phyloP scores from a whole-genome alignment of 1,139 yeast species.

The Candida tropicalis region DNA sequence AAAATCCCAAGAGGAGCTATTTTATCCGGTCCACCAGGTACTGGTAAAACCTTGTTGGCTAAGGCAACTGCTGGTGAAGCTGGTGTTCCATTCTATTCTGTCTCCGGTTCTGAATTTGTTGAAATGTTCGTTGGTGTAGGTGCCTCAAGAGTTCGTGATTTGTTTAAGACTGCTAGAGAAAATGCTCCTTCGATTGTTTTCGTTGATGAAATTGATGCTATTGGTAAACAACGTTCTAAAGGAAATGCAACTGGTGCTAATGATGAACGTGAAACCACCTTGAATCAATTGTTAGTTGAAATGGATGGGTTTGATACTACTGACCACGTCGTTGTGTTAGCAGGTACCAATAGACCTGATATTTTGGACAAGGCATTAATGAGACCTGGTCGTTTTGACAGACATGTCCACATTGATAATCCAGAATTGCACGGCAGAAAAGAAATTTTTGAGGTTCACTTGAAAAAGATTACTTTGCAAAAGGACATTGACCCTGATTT shows the following conservation, averaged over 20 bases:
- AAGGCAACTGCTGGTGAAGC: conserved; percentile 99
- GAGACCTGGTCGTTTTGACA: conserved; percentile 97
- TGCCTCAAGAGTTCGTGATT: conserved; percentile 94
- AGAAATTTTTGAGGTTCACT: conserved; percentile 85
- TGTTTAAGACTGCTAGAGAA: conserved; percentile 89
- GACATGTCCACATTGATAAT: conserved; percentile 87
- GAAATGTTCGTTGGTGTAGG: conserved; percentile 99
- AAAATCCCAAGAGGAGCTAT: conserved; percentile 98
- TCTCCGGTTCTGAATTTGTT: conserved; percentile 97
- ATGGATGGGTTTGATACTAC: conserved; percentile 94
- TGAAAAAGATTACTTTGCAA: conserved; percentile 62
- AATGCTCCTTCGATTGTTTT: conserved; percentile 93
- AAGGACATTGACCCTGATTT: conserved; percentile 48
- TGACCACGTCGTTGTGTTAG: conserved; percentile 94
- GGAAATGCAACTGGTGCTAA: conserved; percentile 85
- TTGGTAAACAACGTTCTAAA: conserved; percentile 90
- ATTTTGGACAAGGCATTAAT: conserved; percentile 88
- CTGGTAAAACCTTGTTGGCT: conserved; percentile 97
- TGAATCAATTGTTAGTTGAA: conserved; percentile 92
- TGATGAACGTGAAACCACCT: conserved; percentile 95
- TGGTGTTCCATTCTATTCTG: conserved; percentile 92
- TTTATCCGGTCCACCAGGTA: conserved; percentile 98
- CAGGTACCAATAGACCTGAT: conserved; percentile 96
- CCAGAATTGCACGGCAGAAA: conserved; percentile 95
- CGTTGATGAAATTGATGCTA: conserved; percentile 97